phyloP scores from a whole-genome alignment of 257 asterid genomes.

The Ophiorrhiza pumila region DNA sequence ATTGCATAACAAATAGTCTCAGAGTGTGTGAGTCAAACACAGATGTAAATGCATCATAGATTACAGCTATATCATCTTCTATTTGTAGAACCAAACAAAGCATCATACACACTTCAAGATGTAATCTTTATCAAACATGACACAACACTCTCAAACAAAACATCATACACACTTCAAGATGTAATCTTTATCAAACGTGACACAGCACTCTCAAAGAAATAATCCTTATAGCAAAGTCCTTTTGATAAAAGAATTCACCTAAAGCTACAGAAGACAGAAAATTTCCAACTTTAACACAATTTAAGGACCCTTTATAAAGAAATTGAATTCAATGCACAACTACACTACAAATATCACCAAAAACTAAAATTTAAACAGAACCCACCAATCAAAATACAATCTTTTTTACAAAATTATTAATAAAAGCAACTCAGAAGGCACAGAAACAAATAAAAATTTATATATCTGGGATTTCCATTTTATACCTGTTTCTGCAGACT shows the following conservation, averaged over 20 bases:
- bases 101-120: background rate
- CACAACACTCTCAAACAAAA: too few species aligned
- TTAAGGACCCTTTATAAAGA: background rate
- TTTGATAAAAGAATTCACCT: background rate
- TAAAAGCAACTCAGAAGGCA: slow-evolving; percentile 9
- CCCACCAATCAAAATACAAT: slow-evolving; percentile 25
- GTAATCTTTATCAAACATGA: background rate
- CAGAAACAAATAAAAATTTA: background rate
- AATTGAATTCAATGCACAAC: background rate
- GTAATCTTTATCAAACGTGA: background rate
- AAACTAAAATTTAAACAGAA: background rate
- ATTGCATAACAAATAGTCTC: background rate
- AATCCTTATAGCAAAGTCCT: background rate
- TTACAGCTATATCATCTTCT: background rate
- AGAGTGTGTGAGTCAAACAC: background rate
- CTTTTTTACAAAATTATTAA: slow-evolving; percentile 18
- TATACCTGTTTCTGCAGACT: slow-evolving; percentile 60
- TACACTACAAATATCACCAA: background rate
- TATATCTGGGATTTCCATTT: background rate
- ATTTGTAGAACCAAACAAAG: background rate
- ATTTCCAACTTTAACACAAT: background rate
- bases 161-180: background rate
- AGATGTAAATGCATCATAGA: background rate
- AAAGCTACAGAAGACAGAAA: background rate
- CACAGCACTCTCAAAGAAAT: background rate